Evolutionary conservation across 345 rosid genomes (phyloP), one percentile per base, ranked within the genome.

Genomic region (Ceriops zippeliana): DNA sequence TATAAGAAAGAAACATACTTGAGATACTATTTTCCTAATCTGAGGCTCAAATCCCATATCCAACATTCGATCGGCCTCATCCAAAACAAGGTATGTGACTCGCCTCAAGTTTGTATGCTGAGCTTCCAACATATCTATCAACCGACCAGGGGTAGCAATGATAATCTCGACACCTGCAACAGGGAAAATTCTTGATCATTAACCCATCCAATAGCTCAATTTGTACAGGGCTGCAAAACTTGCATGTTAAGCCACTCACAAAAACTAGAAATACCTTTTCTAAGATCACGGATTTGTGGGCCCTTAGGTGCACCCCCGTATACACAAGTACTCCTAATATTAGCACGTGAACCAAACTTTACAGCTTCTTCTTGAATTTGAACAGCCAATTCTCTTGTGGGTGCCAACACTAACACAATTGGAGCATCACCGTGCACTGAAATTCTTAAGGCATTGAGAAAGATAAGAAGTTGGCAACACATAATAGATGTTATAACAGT

Each of bases 1-100:
- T 16, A 59, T 3, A 15, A 20, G 13, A 73, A 67, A 62, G 56
- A 65, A 54, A 30, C 69, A 71, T 71, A 87, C 97, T 87, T 95
- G 99, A 57, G 90, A 77, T 17, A 90, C 32, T 75, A 95, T 86
- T 83, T 88, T 90, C 81, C 97, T 88, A 74, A 95, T 91, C 72
- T 95, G 99, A 74, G 99, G 96, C 80, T 90, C 99, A 85, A 91
- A 91, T 19, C 97, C 98, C 98, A 93, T 93, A 78, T 93, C 98
- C 82, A 93, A 78, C 98, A 93, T 93, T 71, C 97, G 74, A 78
- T 95, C 99, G 66, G 99, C 96, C 77, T 95, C 99, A 76, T 90
- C 99, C 83, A 95, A 73, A 2, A 95, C 99, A 72, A 95, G 93
- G 85, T 90, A 95, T 52, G 96, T 95, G 73, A 91, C 97, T 79